These are phyloP conservation scores for Sporisorium sorghi DNA, from an alignment of 1,284 basidiomycete genomes.

Conservation along the genomic window DNA sequence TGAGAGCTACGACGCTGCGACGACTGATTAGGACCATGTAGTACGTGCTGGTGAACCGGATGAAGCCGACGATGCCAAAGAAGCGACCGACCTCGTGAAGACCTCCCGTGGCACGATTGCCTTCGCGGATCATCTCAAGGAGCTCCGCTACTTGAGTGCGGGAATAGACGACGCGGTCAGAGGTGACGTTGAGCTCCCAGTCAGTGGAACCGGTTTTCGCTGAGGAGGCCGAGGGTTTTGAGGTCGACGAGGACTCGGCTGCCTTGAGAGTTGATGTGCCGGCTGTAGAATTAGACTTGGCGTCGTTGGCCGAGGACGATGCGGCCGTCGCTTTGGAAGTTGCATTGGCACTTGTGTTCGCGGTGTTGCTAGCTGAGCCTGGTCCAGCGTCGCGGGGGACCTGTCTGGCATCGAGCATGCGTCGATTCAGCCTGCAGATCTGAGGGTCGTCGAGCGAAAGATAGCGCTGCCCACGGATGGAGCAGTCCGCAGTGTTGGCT, in stretches of 20 bases:
- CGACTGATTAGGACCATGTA: slow-evolving; percentile 79
- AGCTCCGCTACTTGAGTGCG: slow-evolving; percentile 88
- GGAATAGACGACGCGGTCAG: slow-evolving; percentile 76
- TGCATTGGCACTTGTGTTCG: not conserved
- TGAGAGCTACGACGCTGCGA: slow-evolving; percentile 88
- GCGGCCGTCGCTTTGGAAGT: slow-evolving; percentile 5
- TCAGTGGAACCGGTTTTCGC: slow-evolving; percentile 11
- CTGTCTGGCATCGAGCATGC: slow-evolving; percentile 46
- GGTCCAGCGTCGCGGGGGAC: slow-evolving; percentile 14
- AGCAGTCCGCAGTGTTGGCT: slow-evolving; percentile 24
- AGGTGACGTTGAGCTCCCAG: slow-evolving; percentile 64
- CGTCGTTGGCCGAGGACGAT: slow-evolving; percentile 1
- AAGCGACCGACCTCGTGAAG: slow-evolving; percentile 76
- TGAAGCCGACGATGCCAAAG: slow-evolving; percentile 75
- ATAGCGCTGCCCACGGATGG: slow-evolving; percentile 48
- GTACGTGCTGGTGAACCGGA: slow-evolving; percentile 68
- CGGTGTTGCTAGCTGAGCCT: not conserved
- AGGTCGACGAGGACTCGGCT: not conserved
- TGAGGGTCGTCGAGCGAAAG: slow-evolving; percentile 45
- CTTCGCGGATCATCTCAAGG: slow-evolving; percentile 93
- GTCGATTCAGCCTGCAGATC: slow-evolving; percentile 44
- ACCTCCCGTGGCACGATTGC: slow-evolving; percentile 87
- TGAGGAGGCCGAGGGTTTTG: not conserved
- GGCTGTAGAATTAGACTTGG: slow-evolving; percentile 9
- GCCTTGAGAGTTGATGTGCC: slow-evolving; percentile 5